phyloP scores from a whole-genome alignment of 192 early-diverging fungal genomes.

The Podila epigama region DNA sequence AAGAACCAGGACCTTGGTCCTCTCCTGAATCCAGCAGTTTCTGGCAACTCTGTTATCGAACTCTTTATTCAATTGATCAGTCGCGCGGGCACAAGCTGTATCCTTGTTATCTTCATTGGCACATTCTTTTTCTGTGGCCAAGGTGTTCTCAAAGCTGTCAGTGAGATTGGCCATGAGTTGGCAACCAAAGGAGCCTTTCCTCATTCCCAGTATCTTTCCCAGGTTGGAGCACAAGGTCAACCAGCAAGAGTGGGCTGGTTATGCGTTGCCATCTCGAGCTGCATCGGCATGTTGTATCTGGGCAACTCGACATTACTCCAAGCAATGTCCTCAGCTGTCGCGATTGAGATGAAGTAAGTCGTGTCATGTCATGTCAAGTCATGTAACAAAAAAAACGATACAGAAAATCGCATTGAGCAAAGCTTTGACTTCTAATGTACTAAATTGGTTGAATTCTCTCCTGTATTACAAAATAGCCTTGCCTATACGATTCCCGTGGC shows the following conservation, averaged over 20 bases:
- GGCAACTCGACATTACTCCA: constrained; percentile 15
- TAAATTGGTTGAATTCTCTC: too few species aligned
- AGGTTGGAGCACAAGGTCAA: constrained; percentile 12
- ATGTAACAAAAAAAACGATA: too few species aligned
- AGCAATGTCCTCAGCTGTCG: constrained; percentile 26
- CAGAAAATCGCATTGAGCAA: too few species aligned
- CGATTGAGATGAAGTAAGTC: constrained; percentile 35
- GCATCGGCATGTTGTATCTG: constrained; percentile 16
- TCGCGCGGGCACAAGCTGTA: constrained; percentile 8
- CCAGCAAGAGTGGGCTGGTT: constrained; percentile 32
- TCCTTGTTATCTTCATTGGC: constrained; percentile 18
- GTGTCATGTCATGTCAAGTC: neutral
- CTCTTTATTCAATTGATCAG: constrained; percentile 27
- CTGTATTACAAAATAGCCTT: neutral
- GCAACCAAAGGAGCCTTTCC: constrained; percentile 24
- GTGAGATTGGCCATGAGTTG: constrained; percentile 25
- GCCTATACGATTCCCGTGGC: constrained; percentile 23
- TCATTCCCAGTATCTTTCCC: constrained; percentile 14
- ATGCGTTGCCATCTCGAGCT: constrained; percentile 13
- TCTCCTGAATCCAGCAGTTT: constrained; percentile 15
- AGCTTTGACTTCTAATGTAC: too few species aligned
- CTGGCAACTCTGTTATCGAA: constrained; percentile 13
- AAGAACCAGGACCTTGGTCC: neutral
- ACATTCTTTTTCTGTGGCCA: constrained; percentile 46
- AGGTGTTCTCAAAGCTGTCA: constrained; percentile 15